Conservation (phyloP, 805 yeast species). For the Maudiozyma serrabonitensis region DNA sequence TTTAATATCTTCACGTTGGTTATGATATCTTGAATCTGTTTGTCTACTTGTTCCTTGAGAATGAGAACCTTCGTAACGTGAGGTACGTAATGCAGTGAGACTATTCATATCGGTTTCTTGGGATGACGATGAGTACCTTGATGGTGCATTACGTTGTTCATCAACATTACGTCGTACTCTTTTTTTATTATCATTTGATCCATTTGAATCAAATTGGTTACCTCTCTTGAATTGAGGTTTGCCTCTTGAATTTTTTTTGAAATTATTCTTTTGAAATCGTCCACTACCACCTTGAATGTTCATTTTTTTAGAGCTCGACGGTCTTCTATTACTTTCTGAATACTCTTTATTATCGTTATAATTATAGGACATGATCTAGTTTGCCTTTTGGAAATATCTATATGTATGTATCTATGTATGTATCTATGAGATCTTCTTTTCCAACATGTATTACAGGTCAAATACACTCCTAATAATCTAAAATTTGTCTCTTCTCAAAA, state of each 20-base stretch:
- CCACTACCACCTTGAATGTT: not conserved
- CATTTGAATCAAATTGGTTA: not conserved
- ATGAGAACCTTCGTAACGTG: constrained; percentile 4
- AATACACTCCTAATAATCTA: too few relatives aligned
- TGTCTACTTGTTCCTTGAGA: not conserved
- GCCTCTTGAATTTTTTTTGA: not conserved
- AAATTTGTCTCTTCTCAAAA: too few relatives aligned
- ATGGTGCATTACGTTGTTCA: not conserved
- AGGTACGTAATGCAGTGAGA: not conserved
- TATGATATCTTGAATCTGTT: not conserved
- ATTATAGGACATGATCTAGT: not conserved
- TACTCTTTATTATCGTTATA: not conserved
- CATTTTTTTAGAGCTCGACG: not conserved
- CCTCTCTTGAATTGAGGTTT: not conserved
- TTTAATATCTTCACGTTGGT: not conserved
- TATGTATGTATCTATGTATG: not conserved
- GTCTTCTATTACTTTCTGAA: not conserved
- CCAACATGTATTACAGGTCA: too few relatives aligned
- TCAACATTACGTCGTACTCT: constrained; percentile 2
- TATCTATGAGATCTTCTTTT: not conserved
- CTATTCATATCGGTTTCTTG: not conserved
- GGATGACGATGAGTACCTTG: not conserved
- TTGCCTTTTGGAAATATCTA: not conserved
- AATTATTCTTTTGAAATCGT: not conserved
- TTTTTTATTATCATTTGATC: not conserved